phyloP scores from a whole-genome alignment of 2,329 filamentous ascomycete genomes.

The Stylonectria norvegica region DNA sequence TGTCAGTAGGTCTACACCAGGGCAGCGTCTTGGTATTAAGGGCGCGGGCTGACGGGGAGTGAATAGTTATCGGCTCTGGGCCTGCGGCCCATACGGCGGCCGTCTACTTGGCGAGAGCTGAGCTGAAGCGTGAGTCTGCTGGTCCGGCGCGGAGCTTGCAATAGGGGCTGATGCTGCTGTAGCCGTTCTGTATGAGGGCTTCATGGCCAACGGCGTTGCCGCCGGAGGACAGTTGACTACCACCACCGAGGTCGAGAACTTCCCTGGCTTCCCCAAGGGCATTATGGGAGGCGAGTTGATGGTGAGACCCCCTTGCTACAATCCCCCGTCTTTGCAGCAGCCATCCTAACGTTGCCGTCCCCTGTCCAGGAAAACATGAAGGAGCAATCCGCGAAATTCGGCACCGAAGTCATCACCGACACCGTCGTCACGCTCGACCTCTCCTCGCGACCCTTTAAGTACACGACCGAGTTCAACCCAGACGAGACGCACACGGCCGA shows the following conservation, averaged over 20 bases:
- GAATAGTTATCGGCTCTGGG: slow-evolving; percentile 79
- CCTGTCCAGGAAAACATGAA: slow-evolving; percentile 76
- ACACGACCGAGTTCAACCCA: slow-evolving; percentile 86
- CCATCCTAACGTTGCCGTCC: slow-evolving; percentile 6
- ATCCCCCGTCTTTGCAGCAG: neutral
- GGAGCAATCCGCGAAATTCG: slow-evolving; percentile 84
- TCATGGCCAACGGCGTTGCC: slow-evolving; percentile 94
- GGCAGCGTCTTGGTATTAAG: neutral
- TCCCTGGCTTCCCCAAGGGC: slow-evolving; percentile 85
- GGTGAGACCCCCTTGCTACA: slow-evolving; percentile 43
- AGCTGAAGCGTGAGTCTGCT: slow-evolving; percentile 68
- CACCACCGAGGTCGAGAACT: slow-evolving; percentile 98
- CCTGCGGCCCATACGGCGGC: slow-evolving; percentile 96
- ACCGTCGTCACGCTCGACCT: slow-evolving; percentile 89
- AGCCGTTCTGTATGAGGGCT: slow-evolving; percentile 94
- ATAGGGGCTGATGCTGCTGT: slow-evolving; percentile 1
- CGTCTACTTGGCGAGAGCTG: slow-evolving; percentile 91
- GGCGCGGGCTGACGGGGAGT: slow-evolving; percentile 6
- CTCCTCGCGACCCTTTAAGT: slow-evolving; percentile 80
- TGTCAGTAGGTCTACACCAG: slow-evolving; percentile 65
- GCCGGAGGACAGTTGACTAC: slow-evolving; percentile 96
- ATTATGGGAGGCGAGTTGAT: slow-evolving; percentile 88
- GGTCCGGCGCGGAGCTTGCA: no score
- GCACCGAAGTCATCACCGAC: slow-evolving; percentile 89
- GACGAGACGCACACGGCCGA: slow-evolving; percentile 84